These are phyloP conservation scores for Wickerhamiella allomyrinae DNA, from an alignment of 805 yeast genomes.

Conservation along the genomic window DNA sequence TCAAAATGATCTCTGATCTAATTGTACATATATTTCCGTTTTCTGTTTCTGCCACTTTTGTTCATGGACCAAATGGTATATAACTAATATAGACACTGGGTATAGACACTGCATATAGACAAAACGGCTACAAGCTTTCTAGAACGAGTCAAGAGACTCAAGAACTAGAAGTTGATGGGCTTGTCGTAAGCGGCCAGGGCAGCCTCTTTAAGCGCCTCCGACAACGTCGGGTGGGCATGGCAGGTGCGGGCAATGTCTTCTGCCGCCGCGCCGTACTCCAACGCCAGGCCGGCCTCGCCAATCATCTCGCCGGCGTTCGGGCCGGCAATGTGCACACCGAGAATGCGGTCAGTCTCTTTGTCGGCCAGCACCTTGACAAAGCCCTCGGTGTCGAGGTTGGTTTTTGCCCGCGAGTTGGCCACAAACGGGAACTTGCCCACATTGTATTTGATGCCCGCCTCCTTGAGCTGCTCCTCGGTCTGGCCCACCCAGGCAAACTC, in stretches of 20 bases:
- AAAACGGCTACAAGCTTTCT: too few relatives aligned
- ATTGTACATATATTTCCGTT: too few relatives aligned
- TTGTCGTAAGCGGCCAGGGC: conserved; percentile 82
- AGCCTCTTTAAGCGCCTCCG: conserved; percentile 98
- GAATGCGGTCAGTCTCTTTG: conserved; percentile 89
- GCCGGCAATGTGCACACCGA: conserved; percentile 95
- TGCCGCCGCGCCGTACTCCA: conserved; percentile 97
- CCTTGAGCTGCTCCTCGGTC: conserved; percentile 88
- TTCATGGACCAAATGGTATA: too few relatives aligned
- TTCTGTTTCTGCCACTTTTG: too few relatives aligned
- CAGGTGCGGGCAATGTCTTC: conserved; percentile 96
- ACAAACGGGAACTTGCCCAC: conserved; percentile 97
- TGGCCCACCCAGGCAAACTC: conserved; percentile 99
- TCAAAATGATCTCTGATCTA: too few relatives aligned
- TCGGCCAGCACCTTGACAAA: conserved; percentile 92
- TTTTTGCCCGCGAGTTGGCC: conserved; percentile 99
- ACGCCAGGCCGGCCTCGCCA: conserved; percentile 94
- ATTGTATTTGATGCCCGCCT: conserved; percentile 79
- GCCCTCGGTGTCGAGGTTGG: conserved; percentile 93
- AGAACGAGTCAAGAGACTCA: too few relatives aligned
- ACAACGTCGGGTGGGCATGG: conserved; percentile 96
- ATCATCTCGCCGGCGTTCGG: conserved; percentile 99
- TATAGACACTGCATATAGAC: too few relatives aligned
- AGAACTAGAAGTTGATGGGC: conserved; percentile 79
- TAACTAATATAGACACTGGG: too few relatives aligned